Evolutionary conservation across 331 rosid genomes (phyloP).

Genomic region (Ulmus americana): DNA sequence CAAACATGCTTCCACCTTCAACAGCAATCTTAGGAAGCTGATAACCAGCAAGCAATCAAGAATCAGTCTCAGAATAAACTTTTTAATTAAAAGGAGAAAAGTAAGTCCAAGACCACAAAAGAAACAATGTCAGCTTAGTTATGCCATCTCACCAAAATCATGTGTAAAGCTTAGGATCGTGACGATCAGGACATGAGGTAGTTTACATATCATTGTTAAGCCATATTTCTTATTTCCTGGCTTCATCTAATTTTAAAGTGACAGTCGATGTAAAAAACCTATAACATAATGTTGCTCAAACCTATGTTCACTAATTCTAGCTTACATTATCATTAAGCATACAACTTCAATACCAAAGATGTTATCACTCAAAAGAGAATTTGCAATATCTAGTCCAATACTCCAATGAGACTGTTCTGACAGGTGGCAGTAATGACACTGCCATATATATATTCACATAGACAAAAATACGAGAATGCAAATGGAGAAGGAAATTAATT

Average conservation of each 20-base stretch:
- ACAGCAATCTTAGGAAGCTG: constrained; percentile 72
- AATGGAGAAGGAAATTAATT: constrained; percentile 16
- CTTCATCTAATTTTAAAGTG: too few species aligned
- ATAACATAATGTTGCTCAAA: background rate
- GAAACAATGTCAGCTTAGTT: background rate
- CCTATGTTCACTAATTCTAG: background rate
- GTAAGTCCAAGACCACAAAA: background rate
- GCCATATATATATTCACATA: background rate
- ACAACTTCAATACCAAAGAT: background rate
- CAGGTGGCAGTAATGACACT: background rate
- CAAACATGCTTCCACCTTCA: constrained; percentile 44
- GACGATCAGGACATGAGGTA: too few species aligned
- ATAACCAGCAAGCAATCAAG: constrained; percentile 26
- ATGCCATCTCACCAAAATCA: background rate
- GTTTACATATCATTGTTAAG: too few species aligned
- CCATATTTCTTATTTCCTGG: too few species aligned
- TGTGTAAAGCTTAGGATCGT: too few species aligned
- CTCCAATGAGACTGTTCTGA: background rate
- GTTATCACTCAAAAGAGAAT: too few species aligned
- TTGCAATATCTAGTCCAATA: background rate
- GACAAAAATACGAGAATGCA: background rate
- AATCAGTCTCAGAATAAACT: constrained; percentile 8
- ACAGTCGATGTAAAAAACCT: background rate
- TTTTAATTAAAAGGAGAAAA: background rate
- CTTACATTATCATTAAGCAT: background rate